These are phyloP conservation scores for Punctularia strigosozonata DNA, from an alignment of 768 basidiomycete species.

Conservation along the genomic window DNA sequence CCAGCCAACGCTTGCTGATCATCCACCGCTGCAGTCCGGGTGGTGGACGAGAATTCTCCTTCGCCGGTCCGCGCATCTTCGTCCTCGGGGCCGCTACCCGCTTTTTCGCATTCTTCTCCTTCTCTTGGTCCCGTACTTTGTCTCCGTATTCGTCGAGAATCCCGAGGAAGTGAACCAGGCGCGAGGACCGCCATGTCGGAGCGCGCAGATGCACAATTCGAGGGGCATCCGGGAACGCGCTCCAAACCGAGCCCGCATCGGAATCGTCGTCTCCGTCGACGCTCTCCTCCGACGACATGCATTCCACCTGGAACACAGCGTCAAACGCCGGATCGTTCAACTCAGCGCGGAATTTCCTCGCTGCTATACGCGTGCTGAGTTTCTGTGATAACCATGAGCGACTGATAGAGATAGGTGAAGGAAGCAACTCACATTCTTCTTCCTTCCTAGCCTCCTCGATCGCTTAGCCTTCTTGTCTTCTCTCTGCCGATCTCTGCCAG, in stretches of 20 bases:
- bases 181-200: slow-evolving; percentile 54
- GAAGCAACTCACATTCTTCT: slow-evolving; percentile 41
- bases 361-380: slow-evolving; percentile 50
- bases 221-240: slow-evolving; percentile 15
- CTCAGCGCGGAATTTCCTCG: slow-evolving; percentile 36
- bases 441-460: slow-evolving; percentile 46
- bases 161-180: slow-evolving; percentile 48
- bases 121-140: slow-evolving; percentile 37
- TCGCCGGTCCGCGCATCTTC: slow-evolving; percentile 48
- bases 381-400: slow-evolving; percentile 32
- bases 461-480: slow-evolving; percentile 55
- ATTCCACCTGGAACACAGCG: slow-evolving; percentile 58
- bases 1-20: slow-evolving; percentile 60
- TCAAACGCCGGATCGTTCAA: slow-evolving; percentile 60
- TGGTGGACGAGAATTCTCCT: slow-evolving; percentile 49
- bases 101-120: slow-evolving; percentile 32
- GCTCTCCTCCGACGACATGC: slow-evolving; percentile 77
- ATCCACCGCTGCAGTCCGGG: slow-evolving; percentile 60
- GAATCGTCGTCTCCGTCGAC: slow-evolving; percentile 31
- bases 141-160: slow-evolving; percentile 52
- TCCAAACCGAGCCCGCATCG: background rate
- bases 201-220: slow-evolving; percentile 43
- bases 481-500: slow-evolving; percentile 31
- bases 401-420: slow-evolving; percentile 1
- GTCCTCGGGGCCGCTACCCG: slow-evolving; percentile 48